Evolutionary conservation across 2,329 filamentous ascomycete species (phyloP), one percentile per base, ranked within the genome.

Genomic region (Anthostomella pinea): DNA sequence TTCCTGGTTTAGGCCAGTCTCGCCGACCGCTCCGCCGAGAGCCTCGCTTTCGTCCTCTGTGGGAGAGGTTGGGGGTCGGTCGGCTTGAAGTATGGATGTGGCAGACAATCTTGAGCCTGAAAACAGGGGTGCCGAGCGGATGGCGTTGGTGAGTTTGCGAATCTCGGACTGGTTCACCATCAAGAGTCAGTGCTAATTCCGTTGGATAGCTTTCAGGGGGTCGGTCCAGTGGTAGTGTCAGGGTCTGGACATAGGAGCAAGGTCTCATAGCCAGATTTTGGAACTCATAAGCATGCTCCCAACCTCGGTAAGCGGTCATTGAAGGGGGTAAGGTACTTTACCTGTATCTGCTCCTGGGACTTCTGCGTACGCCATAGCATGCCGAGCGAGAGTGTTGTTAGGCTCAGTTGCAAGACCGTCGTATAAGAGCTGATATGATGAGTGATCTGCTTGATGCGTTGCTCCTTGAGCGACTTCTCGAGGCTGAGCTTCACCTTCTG

Each of bases 331-430:
- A n/a, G n/a, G n/a, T n/a, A n/a, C n/a, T n/a, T n/a, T n/a, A n/a
- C n/a, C n/a, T 54, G 41, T 14, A 59, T 48, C 25, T 52, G 39
- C 3, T 53, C 49, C 31, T 58, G 55, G 4, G 56, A 57, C 13
- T 39, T 37, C 24, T 50, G 44, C 21, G 52, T 53, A 3, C 45
- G 41, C 38, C 42, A 50, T 15, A 53, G 29, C 6, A 47, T 47
- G 14, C 52, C 45, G 30, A 59, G 43, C 5, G 54, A 51, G n/a
- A 59, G 29, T 4, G 51, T 57, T 9, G 37, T 49, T 2, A 58
- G 24, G 38, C 56, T 59, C 7, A 59, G 30, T 10, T 59, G 47
- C 8, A 58, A 39, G 13, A 58, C 31, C 26, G 47, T 45, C 13
- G 52, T 54, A 16, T 54, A 53, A 7, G 53, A 54, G 9, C 23